Evolutionary conservation across 768 basidiomycete genomes (phyloP).

Genomic region (Lactarius tabidus): DNA sequence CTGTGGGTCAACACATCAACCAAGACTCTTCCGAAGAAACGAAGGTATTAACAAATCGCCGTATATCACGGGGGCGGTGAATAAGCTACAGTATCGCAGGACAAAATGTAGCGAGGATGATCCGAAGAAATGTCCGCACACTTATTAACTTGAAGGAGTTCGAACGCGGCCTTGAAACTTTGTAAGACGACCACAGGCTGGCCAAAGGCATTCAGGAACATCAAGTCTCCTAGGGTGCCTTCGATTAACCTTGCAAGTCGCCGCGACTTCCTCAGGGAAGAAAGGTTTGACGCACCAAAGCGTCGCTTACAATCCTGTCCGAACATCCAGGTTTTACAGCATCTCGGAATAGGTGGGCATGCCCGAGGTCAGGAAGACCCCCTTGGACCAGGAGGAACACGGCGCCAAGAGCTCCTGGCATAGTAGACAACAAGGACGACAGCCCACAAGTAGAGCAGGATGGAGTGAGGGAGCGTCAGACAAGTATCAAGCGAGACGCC

Average conservation of each 20-base stretch:
- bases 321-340: constrained; percentile 11
- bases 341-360: background rate
- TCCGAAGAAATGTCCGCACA: constrained; percentile 31
- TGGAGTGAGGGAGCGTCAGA: background rate
- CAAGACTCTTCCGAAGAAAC: background rate
- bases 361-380: constrained; percentile 15
- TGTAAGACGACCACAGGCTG: constrained; percentile 32
- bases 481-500: background rate
- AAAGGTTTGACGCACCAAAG: background rate
- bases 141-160: constrained; percentile 40
- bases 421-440: background rate
- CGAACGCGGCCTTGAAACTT: constrained; percentile 32
- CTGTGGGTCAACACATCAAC: background rate
- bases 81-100: constrained; percentile 33
- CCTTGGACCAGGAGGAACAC: constrained; percentile 9
- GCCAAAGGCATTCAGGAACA: constrained; percentile 13
- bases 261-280: background rate
- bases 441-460: background rate
- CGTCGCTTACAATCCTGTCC: background rate
- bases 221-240: constrained; percentile 1
- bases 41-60: constrained; percentile 26
- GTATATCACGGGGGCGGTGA: constrained; percentile 28
- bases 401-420: constrained; percentile 14
- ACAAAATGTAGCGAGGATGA: constrained; percentile 31
- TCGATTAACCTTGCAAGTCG: background rate